These are phyloP conservation scores for Tetrahymena malaccensis DNA, from an alignment of 73 alveolate genomes.

Conservation along the genomic window DNA sequence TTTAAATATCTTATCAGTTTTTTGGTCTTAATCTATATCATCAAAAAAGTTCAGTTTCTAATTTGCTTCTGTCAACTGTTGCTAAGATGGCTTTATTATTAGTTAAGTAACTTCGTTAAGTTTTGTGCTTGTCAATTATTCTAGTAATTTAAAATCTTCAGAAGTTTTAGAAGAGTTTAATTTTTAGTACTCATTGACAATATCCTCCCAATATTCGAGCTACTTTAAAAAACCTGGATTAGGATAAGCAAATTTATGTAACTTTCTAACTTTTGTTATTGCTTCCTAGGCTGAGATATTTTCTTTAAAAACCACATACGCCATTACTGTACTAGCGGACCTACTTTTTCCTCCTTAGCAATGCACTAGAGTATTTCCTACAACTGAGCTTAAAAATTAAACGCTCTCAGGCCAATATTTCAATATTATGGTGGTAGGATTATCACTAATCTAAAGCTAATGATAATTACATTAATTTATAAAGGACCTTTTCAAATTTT, in stretches of 20 bases:
- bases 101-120: neutral
- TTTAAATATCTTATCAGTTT: neutral
- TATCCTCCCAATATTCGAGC: neutral
- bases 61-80: neutral
- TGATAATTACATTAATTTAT: neutral
- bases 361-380: neutral
- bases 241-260: neutral
- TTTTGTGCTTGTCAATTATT: neutral
- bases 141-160: neutral
- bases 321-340: neutral
- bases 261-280: neutral
- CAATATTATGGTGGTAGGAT: neutral
- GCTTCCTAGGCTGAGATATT: neutral
- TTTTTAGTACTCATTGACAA: neutral
- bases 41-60: neutral
- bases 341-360: neutral
- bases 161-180: neutral
- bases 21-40: neutral
- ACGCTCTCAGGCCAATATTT: neutral
- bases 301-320: neutral
- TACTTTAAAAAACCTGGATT: neutral
- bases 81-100: neutral
- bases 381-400: neutral
- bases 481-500: neutral
- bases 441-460: neutral